Base-by-base conservation (phyloP, 106 monocot species). In the Dendrobium chrysotoxum region DNA sequence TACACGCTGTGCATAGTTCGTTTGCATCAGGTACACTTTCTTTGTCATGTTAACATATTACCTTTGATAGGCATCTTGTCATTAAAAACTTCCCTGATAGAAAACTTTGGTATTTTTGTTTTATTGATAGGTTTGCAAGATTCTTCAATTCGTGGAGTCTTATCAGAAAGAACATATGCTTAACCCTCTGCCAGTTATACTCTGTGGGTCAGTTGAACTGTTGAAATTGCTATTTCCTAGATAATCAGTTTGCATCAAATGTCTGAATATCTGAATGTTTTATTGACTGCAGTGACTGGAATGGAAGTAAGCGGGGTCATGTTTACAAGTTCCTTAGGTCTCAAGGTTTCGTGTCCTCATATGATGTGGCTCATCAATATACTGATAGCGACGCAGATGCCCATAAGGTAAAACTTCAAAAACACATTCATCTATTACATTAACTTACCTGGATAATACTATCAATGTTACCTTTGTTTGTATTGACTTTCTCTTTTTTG, bases 291-390 rank as follows among this genome's bases (percentile, higher is more conserved):
- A 99, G 99, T 26, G 99, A 99, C 58, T 99, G 99, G 99, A 99
- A 99, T 86, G 99, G 95, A 80, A 99, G 95, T 81, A 99, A 99
- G 87, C 85, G 99, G 25, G 99, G 99, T 0, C 95, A 95, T 80
- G 99, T 99, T 31, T 99, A 99, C 79, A 99, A 99, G 77, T 89
- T 99, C 65, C 93, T 99, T 74, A 88, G 95, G 40, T 99, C 99
- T 40, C 99, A 99, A 67, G 95, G 93, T 4, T 99, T 95, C 86
- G 86, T 90, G 8, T 99, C 99, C 38, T 99, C 99, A 82, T 99
- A 99, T 83, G 99, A 99, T 81, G 85, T 89, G 72, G 99, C 93
- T 68, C 99, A 95, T 87, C 88, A 90, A 1, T 95, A 99, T 77
- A 93, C 88, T 42, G 99, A 99, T 68, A 90, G 88, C 82, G 92